Evolutionary conservation across 176 grass and related monocot species (phyloP), one percentile per base, ranked within the genome.

Genomic region (Bromus sterilis): DNA sequence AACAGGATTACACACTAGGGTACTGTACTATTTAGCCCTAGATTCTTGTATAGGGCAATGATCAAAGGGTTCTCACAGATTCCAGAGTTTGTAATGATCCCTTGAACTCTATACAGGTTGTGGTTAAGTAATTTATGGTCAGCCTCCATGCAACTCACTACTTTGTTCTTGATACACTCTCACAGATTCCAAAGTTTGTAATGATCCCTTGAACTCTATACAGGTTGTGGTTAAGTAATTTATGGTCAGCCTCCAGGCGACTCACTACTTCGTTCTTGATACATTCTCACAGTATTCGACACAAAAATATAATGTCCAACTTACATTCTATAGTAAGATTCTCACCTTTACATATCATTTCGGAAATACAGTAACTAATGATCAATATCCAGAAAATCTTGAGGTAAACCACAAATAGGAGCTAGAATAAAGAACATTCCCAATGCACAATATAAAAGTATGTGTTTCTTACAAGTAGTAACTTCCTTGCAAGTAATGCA

Each of bases 381-480:
- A 35, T 70, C 20, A 56, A 66, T 28, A 49, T 75, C 23, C 16
- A 35, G 6, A 48, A 66, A 64, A 43, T 28, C 13, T 39, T 57
- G 14, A 21, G 39, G 37, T 11, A 15, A 66, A 53, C 35, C 39
- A 43, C 7, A 69, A 68, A 40, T 23, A 68, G n/a, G 2, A 49
- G 76, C 41, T 46, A 11, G 35, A 3, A 76, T 48, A 61, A 76
- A 69, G 11, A 69, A 87, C 37, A n/a, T 24, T 39, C 9, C 36
- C 35, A 53, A 24, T 77, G 51, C 44, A 7, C 35, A 77, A 31
- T 49, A n/a, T 33, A 77, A 60, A 25, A 61, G 39, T 14, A 77
- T 81, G 43, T 58, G 37, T n/a, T 60, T 49, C 78, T 70, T 82
- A 89, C 72, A n/a, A n/a, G n/a, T 78, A 78, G 79, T 72, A 16